Percentiles rank a stretch among this genome's conserved stretches.
Evolutionary conservation across 2,329 filamentous ascomycete species (phyloP).

Genomic region (Fragosphaeria purpurea): DNA sequence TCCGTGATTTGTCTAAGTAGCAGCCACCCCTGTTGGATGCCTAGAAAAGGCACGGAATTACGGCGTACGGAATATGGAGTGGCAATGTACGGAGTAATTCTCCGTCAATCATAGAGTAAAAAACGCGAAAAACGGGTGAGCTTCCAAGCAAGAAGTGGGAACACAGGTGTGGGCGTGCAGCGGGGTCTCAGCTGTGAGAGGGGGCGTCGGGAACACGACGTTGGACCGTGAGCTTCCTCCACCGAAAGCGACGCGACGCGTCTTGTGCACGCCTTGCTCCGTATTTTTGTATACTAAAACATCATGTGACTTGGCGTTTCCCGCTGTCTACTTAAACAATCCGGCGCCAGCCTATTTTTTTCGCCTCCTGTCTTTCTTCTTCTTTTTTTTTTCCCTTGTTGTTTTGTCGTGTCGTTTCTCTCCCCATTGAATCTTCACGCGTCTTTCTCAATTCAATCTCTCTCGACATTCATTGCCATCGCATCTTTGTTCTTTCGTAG

Average conservation of each 20-base stretch:
- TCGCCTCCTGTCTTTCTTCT: neutral
- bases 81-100: too few relatives aligned
- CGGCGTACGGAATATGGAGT: too few relatives aligned
- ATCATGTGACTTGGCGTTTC: conserved; percentile 14
- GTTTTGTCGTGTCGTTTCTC: conserved; percentile 7
- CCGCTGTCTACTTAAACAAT: conserved; percentile 14
- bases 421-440: conserved; percentile 3
- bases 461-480: neutral
- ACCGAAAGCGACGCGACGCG: conserved; percentile 13
- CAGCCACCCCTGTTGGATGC: too few relatives aligned
- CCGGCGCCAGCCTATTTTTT: conserved; percentile 12
- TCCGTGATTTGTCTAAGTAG: too few relatives aligned
- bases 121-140: too few relatives aligned
- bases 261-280: neutral
- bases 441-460: neutral
- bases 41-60: too few relatives aligned
- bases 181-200: too few relatives aligned
- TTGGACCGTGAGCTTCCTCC: conserved; percentile 3
- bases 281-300: conserved; percentile 8
- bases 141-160: too few relatives aligned
- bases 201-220: too few relatives aligned
- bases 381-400: neutral
- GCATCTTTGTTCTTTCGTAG: neutral
- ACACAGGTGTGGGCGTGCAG: too few relatives aligned
- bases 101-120: too few relatives aligned